Evolutionary conservation across 768 basidiomycete species (phyloP), one percentile per base, ranked within the genome.

Genomic region (Postia placenta): DNA sequence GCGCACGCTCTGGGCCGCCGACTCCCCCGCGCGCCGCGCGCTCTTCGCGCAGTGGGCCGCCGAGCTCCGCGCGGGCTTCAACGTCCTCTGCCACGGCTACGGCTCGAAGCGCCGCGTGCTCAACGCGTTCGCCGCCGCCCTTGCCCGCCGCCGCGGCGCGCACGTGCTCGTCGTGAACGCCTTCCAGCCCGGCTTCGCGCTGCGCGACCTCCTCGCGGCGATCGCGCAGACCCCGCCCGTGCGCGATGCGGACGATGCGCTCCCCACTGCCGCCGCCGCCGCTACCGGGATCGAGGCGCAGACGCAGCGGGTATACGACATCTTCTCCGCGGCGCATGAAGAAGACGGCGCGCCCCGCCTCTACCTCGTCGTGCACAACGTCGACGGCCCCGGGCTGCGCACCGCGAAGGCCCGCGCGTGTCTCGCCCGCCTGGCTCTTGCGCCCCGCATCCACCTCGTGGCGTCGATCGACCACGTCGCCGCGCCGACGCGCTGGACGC

Each of bases 381-480:
- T 97, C 64, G 94, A 97, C 58, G 75, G 85, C 0, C 74, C 83
- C 0, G 68, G 79, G 5, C 69, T 96, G 22, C 86, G 91, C 33
- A 64, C 74, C 1, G 58, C 75, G 17, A 84, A 83, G 56, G 71
- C 82, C 17, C 79, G 81, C 59, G 72, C 85, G 1, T 72, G 77
- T 35, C 75, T 98, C 30, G 78, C 83, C 0, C 71, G 87, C 15
- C 77, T 97, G 38, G 87, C 87, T 0, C 75, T 81, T 19, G 80
- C 78, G 44, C 81, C 85, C 4, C 73, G 78, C 54, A 85, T 97
- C 53, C 93, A 93, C 65, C 63, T 98, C 55, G 72, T 83, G 42
- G 87, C 87, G 0, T 91, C 92, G 14, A 73, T 93, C 48, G 95
- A 98, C 69, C 91, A 92, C 68, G 69, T 93, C 58, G 83, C 87